These are phyloP conservation scores for Stemphylium lycopersici DNA, from an alignment of 2,329 filamentous ascomycete genomes.

Conservation along the genomic window DNA sequence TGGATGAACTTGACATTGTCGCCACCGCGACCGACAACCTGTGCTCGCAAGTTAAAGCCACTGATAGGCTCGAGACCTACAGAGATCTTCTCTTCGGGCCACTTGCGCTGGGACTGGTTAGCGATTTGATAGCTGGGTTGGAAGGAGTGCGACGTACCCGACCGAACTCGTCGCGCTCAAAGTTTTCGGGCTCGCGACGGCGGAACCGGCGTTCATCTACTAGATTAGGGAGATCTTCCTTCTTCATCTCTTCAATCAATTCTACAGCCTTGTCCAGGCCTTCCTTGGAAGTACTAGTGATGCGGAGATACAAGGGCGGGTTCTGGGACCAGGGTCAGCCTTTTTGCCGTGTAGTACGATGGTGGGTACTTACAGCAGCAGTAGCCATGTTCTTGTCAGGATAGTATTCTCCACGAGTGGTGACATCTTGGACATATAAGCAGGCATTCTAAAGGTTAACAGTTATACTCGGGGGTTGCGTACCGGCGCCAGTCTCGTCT, in stretches of 20 bases:
- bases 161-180: slow-evolving; percentile 90
- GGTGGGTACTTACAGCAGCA: slow-evolving; percentile 67
- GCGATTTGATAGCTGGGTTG: slow-evolving; percentile 5
- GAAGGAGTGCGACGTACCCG: slow-evolving; percentile 64
- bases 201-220: slow-evolving; percentile 94
- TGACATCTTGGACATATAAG: slow-evolving; percentile 88
- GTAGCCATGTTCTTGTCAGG: slow-evolving; percentile 98
- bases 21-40: slow-evolving; percentile 93
- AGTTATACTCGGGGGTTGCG: slow-evolving; percentile 73
- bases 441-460: slow-evolving; percentile 65
- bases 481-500: slow-evolving; percentile 99
- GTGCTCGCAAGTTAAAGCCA: slow-evolving; percentile 93
- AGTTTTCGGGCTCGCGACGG: slow-evolving; percentile 76
- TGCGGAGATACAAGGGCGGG: slow-evolving; percentile 90
- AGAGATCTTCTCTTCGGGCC: slow-evolving; percentile 94
- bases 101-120: slow-evolving; percentile 76
- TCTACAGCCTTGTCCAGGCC: slow-evolving; percentile 87
- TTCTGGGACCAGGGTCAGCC: slow-evolving; percentile 62
- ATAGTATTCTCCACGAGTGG: slow-evolving; percentile 93
- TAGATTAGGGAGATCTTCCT: slow-evolving; percentile 92
- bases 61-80: slow-evolving; percentile 89
- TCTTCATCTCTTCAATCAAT: slow-evolving; percentile 93
- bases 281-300: slow-evolving; percentile 89
- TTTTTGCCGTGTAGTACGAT: not conserved
- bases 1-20: slow-evolving; percentile 99